Conservation (phyloP, 768 basidiomycete species). For the Nevesoporus exiguus region DNA sequence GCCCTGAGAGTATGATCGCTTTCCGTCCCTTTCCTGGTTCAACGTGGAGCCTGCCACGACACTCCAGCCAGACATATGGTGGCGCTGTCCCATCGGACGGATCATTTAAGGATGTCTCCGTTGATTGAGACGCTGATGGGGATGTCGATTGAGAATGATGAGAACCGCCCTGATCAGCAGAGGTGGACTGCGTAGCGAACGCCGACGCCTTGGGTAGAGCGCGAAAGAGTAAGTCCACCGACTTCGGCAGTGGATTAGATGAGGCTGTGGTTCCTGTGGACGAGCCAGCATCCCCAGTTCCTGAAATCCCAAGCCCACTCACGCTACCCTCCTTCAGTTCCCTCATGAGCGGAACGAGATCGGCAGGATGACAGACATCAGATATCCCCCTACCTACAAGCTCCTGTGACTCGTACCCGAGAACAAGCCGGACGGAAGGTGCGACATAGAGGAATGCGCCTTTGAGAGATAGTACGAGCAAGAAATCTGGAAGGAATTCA, state of each 20-base stretch:
- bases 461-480: constrained; percentile 90
- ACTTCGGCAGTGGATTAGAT: constrained; percentile 37
- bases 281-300: constrained; percentile 16
- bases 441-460: constrained; percentile 92
- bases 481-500: constrained; percentile 68
- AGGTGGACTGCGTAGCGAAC: not conserved
- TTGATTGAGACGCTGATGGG: constrained; percentile 3
- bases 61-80: constrained; percentile 85
- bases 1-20: constrained; percentile 86
- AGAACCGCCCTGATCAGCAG: not conserved
- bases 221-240: constrained; percentile 84
- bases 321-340: constrained; percentile 72
- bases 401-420: constrained; percentile 86
- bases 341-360: constrained; percentile 86
- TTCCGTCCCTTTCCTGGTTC: constrained; percentile 95
- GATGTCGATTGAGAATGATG: constrained; percentile 1
- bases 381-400: constrained; percentile 74
- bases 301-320: constrained; percentile 12
- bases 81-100: constrained; percentile 17
- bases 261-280: constrained; percentile 1
- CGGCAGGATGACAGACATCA: constrained; percentile 85
- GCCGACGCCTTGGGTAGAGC: constrained; percentile 56
- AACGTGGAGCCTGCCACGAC: constrained; percentile 80
- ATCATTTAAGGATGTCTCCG: not conserved
- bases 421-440: constrained; percentile 68